A percentile compares a stretch with the other conserved stretches of the same genome.
phyloP scores from a whole-genome alignment of 2,329 filamentous ascomycete genomes.

The Trichoderma sp. region DNA sequence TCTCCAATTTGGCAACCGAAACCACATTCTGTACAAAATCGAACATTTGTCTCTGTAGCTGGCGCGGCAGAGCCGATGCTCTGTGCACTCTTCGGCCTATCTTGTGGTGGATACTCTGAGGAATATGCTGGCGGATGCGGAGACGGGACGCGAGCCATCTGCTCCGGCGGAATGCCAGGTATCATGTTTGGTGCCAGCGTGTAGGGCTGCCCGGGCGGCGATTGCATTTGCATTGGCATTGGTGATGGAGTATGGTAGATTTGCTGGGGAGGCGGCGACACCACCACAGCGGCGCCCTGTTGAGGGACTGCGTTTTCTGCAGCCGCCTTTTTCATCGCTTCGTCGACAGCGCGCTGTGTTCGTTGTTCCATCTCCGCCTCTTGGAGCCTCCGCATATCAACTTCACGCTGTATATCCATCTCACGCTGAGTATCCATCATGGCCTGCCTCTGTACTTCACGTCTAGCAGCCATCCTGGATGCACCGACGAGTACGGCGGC shows the following conservation, averaged over 20 bases:
- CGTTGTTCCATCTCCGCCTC: background rate
- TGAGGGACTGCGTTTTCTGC: background rate
- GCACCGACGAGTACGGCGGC: background rate
- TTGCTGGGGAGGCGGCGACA: background rate
- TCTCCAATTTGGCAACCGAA: background rate
- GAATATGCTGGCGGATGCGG: background rate
- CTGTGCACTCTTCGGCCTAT: background rate
- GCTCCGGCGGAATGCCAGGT: background rate
- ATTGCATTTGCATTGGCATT: constrained; percentile 8
- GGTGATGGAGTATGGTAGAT: background rate
- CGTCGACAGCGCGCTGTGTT: background rate
- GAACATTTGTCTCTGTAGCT: background rate
- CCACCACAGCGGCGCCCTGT: background rate
- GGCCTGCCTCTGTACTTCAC: background rate
- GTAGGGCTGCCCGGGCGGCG: background rate
- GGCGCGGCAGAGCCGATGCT: background rate
- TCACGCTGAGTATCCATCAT: background rate
- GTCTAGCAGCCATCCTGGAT: background rate
- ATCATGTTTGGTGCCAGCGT: background rate
- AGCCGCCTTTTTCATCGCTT: background rate
- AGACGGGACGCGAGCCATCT: background rate
- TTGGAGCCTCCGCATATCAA: background rate
- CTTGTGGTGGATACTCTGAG: background rate
- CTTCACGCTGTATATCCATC: background rate
- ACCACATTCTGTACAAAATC: constrained; percentile 1